Percentiles rank a stretch among this genome's conserved stretches.
Evolutionary conservation across 2,329 filamentous ascomycete genomes (phyloP).

Genomic region (Chrysosporium keratinophilum): DNA sequence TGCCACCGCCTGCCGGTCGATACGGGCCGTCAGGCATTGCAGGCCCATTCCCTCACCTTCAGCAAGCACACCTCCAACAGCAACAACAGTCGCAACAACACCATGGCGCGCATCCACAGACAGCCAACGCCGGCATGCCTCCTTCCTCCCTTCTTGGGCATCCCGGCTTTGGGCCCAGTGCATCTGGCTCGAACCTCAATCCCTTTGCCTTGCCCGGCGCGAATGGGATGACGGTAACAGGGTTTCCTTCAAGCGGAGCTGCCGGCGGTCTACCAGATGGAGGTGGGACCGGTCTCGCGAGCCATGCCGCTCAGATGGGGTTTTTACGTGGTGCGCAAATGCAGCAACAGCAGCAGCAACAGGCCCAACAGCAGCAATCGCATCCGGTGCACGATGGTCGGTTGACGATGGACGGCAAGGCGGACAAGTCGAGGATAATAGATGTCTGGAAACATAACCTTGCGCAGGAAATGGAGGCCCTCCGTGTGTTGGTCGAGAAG

Average conservation of each 20-base stretch:
- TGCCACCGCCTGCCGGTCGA: slow-evolving; percentile 50
- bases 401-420: slow-evolving; percentile 46
- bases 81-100: slow-evolving; percentile 41
- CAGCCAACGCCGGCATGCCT: slow-evolving; percentile 40
- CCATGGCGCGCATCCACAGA: slow-evolving; percentile 33
- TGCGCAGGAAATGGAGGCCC: slow-evolving; percentile 74
- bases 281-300: slow-evolving; percentile 61
- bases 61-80: slow-evolving; percentile 40
- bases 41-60: slow-evolving; percentile 50
- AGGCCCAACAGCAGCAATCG: slow-evolving; percentile 41
- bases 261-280: slow-evolving; percentile 40
- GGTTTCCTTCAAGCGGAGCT: slow-evolving; percentile 44
- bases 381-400: slow-evolving; percentile 41
- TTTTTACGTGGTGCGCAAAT: slow-evolving; percentile 66
- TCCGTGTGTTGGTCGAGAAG: slow-evolving; percentile 74
- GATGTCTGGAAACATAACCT: slow-evolving; percentile 95
- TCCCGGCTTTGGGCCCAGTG: slow-evolving; percentile 54
- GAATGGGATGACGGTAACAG: slow-evolving; percentile 50
- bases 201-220: slow-evolving; percentile 49
- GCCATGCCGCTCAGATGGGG: slow-evolving; percentile 77
- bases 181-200: slow-evolving; percentile 56
- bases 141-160: slow-evolving; percentile 54
- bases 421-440: slow-evolving; percentile 68
- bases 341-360: slow-evolving; percentile 47
- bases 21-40: slow-evolving; percentile 50